phyloP scores from a whole-genome alignment of 331 rosid species.

The Rhamnella rubrinervis region DNA sequence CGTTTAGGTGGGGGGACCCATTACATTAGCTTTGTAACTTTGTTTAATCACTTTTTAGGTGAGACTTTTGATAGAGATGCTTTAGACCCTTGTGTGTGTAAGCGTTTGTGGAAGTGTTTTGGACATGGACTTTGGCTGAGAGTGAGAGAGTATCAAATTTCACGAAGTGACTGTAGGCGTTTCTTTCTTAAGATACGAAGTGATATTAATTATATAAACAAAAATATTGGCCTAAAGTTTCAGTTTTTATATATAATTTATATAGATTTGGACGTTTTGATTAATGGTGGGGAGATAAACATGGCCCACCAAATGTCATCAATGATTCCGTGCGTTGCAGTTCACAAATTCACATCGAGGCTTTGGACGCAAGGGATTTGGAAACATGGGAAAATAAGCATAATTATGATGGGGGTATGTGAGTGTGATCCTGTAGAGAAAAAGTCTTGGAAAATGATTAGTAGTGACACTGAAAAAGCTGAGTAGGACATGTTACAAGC shows the following conservation, averaged over 20 bases:
- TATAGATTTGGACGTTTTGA: background rate
- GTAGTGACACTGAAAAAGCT: conserved; percentile 36
- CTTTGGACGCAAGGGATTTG: conserved; percentile 23
- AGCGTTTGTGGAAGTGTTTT: background rate
- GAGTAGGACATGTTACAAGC: conserved; percentile 14
- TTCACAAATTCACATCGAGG: conserved; percentile 13
- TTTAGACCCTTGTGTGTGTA: background rate
- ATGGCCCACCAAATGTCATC: conserved; percentile 9
- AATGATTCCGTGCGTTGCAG: conserved; percentile 15
- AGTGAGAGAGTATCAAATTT: too few species aligned
- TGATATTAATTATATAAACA: too few species aligned
- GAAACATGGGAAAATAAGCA: conserved; percentile 10
- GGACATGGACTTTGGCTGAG: too few species aligned
- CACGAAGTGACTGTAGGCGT: too few species aligned
- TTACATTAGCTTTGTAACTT: conserved; percentile 19
- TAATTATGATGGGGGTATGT: conserved; percentile 6
- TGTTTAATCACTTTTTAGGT: background rate
- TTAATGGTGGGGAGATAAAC: background rate
- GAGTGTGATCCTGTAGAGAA: conserved; percentile 20
- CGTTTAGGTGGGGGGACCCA: background rate
- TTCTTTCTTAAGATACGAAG: too few species aligned
- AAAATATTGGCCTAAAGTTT: too few species aligned
- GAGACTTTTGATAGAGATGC: conserved; percentile 20
- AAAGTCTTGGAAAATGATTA: conserved; percentile 34
- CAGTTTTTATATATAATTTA: too few species aligned